Conservation (phyloP, 345 rosid genomes). For the Salix caprea region DNA sequence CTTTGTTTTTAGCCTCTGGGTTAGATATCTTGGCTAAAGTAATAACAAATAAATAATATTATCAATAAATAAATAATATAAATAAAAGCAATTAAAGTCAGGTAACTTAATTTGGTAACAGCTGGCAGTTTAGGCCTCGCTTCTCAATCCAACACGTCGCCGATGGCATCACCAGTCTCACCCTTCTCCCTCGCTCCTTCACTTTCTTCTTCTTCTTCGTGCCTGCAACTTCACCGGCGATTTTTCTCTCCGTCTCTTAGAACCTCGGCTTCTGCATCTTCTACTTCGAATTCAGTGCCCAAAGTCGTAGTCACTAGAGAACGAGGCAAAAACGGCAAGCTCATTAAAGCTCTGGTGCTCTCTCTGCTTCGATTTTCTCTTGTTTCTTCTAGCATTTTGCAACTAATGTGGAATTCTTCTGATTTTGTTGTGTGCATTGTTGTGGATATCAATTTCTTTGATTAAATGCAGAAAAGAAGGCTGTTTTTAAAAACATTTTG, state of each 20-base stretch:
- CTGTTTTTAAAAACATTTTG: background rate
- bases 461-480: slow-evolving; percentile 28
- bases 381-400: background rate
- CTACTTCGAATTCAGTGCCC: slow-evolving; percentile 33
- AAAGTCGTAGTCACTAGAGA: slow-evolving; percentile 90
- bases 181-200: slow-evolving; percentile 24
- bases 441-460: slow-evolving; percentile 16
- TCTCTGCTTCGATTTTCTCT: background rate
- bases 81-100: background rate
- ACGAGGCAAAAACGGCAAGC: slow-evolving; percentile 83
- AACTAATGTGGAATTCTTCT: background rate
- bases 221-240: slow-evolving; percentile 22
- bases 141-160: slow-evolving; percentile 28
- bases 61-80: background rate
- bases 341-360: slow-evolving; percentile 64
- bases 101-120: slow-evolving; percentile 23
- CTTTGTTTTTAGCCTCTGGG: background rate
- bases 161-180: slow-evolving; percentile 30
- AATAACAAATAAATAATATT: no score
- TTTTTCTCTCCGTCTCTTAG: background rate
- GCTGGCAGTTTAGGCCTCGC: slow-evolving; percentile 11
- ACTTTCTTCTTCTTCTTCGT: background rate
- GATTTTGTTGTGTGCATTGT: background rate
- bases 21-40: background rate
- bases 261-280: slow-evolving; percentile 15